Conservation (phyloP, 192 early-diverging fungal species). For the Entomortierella beljakovae region DNA sequence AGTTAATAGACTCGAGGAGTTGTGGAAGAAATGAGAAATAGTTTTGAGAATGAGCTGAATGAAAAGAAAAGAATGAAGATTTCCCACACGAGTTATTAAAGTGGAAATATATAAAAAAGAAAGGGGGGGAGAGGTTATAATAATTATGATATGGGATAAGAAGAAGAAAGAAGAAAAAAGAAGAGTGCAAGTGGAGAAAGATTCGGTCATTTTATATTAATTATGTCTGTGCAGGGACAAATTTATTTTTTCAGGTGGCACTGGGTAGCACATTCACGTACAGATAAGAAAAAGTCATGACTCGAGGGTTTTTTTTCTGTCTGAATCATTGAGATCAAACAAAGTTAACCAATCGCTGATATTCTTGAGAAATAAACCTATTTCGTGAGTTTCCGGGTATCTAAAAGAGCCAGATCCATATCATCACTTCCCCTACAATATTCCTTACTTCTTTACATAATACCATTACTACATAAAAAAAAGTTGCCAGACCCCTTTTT, state of each 20-base stretch:
- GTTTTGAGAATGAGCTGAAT: neutral
- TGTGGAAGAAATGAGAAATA: no score
- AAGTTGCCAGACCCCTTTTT: no score
- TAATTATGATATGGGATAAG: neutral
- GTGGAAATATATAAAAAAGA: no score
- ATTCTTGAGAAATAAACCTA: neutral
- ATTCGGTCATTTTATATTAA: constrained; percentile 1
- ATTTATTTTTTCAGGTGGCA: neutral
- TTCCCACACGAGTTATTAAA: no score
- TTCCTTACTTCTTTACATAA: no score
- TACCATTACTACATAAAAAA: no score
- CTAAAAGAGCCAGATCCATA: neutral
- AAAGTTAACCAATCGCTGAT: constrained; percentile 2
- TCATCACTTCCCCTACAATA: neutral
- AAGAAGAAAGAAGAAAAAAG: neutral
- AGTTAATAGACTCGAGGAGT: no score
- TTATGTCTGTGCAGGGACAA: neutral
- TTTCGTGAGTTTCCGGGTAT: constrained; percentile 1
- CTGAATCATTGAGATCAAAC: neutral
- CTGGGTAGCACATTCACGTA: no score
- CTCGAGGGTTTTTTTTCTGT: constrained; percentile 5
- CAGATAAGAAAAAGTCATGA: constrained; percentile 10
- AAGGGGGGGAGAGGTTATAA: neutral
- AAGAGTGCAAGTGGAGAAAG: neutral
- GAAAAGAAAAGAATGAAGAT: neutral